Conservation (phyloP, 2,329 filamentous ascomycete species). For the Didymella lethalis region DNA sequence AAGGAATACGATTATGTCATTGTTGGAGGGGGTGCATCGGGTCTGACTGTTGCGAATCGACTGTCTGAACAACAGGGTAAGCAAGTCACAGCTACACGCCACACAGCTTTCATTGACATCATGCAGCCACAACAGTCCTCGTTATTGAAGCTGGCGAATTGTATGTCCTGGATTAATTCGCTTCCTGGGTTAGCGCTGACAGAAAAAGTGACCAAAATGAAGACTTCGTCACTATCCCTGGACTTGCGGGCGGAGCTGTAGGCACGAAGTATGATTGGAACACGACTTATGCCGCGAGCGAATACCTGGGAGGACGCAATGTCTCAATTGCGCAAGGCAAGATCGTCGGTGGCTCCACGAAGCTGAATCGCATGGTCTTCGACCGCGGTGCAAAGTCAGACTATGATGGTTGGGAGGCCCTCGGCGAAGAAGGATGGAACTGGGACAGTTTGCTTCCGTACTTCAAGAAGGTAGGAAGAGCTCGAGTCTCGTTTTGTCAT, state of each 20-base stretch:
- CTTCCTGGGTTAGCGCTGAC: background rate
- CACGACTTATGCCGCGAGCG: slow-evolving; percentile 26
- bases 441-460: slow-evolving; percentile 39
- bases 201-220: slow-evolving; percentile 30
- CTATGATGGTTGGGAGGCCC: slow-evolving; percentile 41
- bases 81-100: background rate
- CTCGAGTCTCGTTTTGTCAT: background rate
- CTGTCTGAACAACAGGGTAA: slow-evolving; percentile 34
- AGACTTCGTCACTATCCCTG: slow-evolving; percentile 34
- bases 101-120: background rate
- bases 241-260: slow-evolving; percentile 34
- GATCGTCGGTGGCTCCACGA: slow-evolving; percentile 36
- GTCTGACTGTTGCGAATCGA: slow-evolving; percentile 41
- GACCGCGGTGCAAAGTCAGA: slow-evolving; percentile 41
- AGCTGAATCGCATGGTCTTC: slow-evolving; percentile 52
- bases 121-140: slow-evolving; percentile 29
- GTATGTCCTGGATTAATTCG: slow-evolving; percentile 16
- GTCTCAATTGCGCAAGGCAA: slow-evolving; percentile 29
- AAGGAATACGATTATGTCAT: slow-evolving; percentile 39
- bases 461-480: slow-evolving; percentile 32
- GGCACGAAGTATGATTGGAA: slow-evolving; percentile 42
- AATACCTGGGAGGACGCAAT: slow-evolving; percentile 23
- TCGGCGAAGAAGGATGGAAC: slow-evolving; percentile 40
- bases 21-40: slow-evolving; percentile 37
- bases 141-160: slow-evolving; percentile 37